A percentile compares a stretch with the other conserved stretches of the same genome.
These are phyloP conservation scores for Teratosphaeria viscida DNA, from an alignment of 2,329 filamentous ascomycete genomes.

Conservation along the genomic window DNA sequence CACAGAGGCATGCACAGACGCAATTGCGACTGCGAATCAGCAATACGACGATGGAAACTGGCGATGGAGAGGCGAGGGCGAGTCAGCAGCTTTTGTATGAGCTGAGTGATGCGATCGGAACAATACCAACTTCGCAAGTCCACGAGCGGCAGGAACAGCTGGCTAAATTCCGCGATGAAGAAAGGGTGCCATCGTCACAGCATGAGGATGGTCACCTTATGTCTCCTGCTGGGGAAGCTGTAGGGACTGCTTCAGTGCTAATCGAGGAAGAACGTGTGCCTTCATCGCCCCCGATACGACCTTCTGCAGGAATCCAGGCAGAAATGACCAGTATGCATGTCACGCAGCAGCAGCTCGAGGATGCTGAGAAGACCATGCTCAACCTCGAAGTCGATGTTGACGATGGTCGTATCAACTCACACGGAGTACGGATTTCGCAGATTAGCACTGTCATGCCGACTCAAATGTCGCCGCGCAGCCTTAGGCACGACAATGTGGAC, in stretches of 20 bases:
- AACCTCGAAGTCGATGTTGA: not conserved
- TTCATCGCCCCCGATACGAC: not conserved
- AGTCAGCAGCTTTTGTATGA: slow-evolving; percentile 1
- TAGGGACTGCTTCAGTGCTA: not conserved
- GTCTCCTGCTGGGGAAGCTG: not conserved
- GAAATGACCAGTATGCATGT: not conserved
- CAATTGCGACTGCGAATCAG: slow-evolving; percentile 1
- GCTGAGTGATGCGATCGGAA: not conserved
- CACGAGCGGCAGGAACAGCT: not conserved
- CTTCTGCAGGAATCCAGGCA: not conserved
- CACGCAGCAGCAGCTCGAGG: not conserved
- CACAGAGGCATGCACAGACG: slow-evolving; percentile 7
- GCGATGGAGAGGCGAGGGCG: not conserved
- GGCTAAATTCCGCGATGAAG: not conserved
- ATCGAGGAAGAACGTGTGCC: not conserved
- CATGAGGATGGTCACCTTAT: not conserved
- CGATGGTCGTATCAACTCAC: slow-evolving; percentile 1
- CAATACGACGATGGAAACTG: slow-evolving; percentile 1
- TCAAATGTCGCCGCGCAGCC: slow-evolving; percentile 5
- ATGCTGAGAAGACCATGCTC: not conserved
- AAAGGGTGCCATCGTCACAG: not conserved
- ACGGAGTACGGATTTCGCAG: slow-evolving; percentile 7
- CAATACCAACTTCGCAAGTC: not conserved
- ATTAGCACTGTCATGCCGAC: slow-evolving; percentile 12
- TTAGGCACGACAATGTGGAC: not conserved